Evolutionary conservation across 805 yeast species (phyloP).

Genomic region (Kurtzmaniella fragi): DNA sequence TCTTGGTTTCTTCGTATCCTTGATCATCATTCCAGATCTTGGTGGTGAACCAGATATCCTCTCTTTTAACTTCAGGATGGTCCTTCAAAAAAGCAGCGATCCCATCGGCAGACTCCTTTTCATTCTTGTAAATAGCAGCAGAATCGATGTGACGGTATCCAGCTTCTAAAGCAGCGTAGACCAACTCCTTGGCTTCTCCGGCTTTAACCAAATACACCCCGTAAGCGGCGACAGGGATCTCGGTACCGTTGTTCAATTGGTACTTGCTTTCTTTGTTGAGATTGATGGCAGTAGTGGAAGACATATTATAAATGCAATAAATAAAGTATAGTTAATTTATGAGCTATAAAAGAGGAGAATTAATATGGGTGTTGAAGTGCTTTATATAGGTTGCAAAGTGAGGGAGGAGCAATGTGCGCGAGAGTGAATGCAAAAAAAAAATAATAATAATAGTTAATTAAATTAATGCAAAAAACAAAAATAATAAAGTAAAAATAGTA

Average conservation of each 20-base stretch:
- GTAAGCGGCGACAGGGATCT: constrained; percentile 52
- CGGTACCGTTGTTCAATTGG: constrained; percentile 49
- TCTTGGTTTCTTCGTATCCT: constrained; percentile 32
- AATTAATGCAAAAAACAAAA: no score
- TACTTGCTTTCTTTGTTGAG: constrained; percentile 29
- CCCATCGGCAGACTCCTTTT: constrained; percentile 56
- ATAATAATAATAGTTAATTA: no score
- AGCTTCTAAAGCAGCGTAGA: constrained; percentile 49
- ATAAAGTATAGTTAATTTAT: no score
- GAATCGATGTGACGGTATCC: constrained; percentile 77
- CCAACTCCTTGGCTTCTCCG: constrained; percentile 36
- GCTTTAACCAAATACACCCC: constrained; percentile 48
- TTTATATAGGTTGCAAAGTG: no score
- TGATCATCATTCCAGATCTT: constrained; percentile 25
- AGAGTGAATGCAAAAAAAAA: no score
- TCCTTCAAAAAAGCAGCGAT: constrained; percentile 48
- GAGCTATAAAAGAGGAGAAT: no score
- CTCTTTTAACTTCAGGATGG: constrained; percentile 27
- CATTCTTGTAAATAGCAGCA: constrained; percentile 67
- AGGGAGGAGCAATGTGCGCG: no score
- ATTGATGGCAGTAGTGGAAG: constrained; percentile 28
- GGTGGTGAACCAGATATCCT: constrained; percentile 34
- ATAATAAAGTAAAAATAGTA: no score
- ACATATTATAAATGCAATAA: no score
- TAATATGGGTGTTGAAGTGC: no score